Conservation (phyloP, 73 alveolate species). For the Paramecium sexaurelia region DNA sequence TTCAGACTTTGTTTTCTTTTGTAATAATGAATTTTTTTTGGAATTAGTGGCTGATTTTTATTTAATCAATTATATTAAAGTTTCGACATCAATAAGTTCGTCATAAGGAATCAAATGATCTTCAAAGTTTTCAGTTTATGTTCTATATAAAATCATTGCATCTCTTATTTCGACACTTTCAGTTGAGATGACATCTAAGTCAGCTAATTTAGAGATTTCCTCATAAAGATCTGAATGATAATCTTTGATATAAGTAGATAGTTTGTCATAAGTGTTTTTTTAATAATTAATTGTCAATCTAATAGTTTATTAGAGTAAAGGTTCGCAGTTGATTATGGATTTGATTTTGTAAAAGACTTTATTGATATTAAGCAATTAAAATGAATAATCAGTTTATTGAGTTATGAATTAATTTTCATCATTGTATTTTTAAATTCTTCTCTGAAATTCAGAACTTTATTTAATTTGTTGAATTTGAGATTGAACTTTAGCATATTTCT, state of each 20-base stretch:
- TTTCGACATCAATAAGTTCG: neutral
- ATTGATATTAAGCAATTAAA: neutral
- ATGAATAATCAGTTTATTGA: neutral
- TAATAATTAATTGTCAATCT: neutral
- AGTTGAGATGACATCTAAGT: neutral
- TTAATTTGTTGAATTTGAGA: neutral
- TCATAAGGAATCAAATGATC: neutral
- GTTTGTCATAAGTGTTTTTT: neutral
- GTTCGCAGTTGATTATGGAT: neutral
- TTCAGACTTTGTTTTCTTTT: neutral
- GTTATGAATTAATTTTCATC: conserved; percentile 22
- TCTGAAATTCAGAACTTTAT: neutral
- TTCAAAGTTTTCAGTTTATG: neutral
- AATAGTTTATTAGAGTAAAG: neutral
- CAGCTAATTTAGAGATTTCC: conserved; percentile 16
- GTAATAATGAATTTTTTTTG: neutral
- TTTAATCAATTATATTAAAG: neutral
- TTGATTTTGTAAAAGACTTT: neutral
- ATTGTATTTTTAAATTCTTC: neutral
- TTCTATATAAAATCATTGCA: neutral
- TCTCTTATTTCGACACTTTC: conserved; percentile 15
- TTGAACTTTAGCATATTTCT: neutral
- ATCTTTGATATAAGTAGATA: neutral
- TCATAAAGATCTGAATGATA: neutral
- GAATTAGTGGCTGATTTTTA: neutral